Evolutionary conservation across 1,139 yeast genomes (phyloP).

Genomic region (Yamadazyma atlantica): DNA sequence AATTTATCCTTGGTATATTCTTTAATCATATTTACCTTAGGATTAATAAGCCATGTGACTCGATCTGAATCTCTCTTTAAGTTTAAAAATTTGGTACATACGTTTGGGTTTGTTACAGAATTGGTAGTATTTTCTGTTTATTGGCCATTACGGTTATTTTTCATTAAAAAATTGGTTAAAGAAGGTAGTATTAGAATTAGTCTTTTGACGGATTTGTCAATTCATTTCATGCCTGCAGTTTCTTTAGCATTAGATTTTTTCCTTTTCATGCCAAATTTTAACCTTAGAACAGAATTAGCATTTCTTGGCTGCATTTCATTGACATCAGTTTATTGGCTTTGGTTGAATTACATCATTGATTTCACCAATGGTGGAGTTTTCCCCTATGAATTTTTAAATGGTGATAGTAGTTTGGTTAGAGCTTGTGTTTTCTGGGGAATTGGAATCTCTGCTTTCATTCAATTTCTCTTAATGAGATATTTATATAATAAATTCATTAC

Average conservation of each 20-base stretch:
- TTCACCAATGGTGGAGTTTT: slow-evolving; percentile 47
- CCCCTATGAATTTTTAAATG: slow-evolving; percentile 70
- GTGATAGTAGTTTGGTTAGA: slow-evolving; percentile 41
- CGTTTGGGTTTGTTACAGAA: slow-evolving; percentile 57
- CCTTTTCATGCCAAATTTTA: slow-evolving; percentile 52
- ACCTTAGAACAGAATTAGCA: slow-evolving; percentile 36
- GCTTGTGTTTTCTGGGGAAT: slow-evolving; percentile 50
- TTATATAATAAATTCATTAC: slow-evolving; percentile 18
- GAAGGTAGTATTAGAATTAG: slow-evolving; percentile 41
- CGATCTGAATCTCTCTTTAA: slow-evolving; percentile 22
- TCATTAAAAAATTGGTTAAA: slow-evolving; percentile 37
- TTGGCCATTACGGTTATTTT: slow-evolving; percentile 63
- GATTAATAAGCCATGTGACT: slow-evolving; percentile 39
- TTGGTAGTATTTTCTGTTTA: slow-evolving; percentile 59
- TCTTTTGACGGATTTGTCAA: slow-evolving; percentile 49
- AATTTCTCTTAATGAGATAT: slow-evolving; percentile 29
- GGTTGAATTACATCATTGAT: slow-evolving; percentile 49
- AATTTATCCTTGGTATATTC: slow-evolving; percentile 56
- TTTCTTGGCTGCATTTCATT: slow-evolving; percentile 36
- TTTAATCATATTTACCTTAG: slow-evolving; percentile 41
- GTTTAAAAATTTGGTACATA: slow-evolving; percentile 42
- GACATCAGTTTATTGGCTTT: slow-evolving; percentile 53
- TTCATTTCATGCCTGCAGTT: slow-evolving; percentile 60
- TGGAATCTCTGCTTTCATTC: slow-evolving; percentile 43
- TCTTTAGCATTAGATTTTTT: slow-evolving; percentile 55